Conservation (phyloP, 192 early-diverging fungal genomes). For the Spizellomyces sp. region DNA sequence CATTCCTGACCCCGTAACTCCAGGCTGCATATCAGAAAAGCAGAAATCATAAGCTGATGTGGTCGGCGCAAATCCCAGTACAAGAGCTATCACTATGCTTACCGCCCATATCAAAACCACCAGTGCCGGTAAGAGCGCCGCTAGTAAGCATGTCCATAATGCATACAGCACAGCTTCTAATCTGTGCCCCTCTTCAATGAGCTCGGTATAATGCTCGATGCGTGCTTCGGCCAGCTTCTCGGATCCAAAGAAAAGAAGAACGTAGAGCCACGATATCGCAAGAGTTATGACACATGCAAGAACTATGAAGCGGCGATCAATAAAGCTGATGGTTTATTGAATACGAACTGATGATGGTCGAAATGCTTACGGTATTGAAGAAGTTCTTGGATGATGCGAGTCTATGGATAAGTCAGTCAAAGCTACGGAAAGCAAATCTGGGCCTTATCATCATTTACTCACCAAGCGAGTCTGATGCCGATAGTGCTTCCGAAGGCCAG, state of each 20-base stretch:
- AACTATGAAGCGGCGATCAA: not conserved
- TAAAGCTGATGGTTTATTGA: too few species aligned
- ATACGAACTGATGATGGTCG: too few species aligned
- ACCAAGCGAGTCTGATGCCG: conserved; percentile 10
- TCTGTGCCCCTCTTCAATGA: conserved; percentile 12
- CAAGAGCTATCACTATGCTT: too few species aligned
- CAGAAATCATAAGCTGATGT: too few species aligned
- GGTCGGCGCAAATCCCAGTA: too few species aligned
- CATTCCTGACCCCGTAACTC: conserved; percentile 41
- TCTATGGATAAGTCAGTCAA: too few species aligned
- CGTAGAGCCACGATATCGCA: conserved; percentile 24
- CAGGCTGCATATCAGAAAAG: conserved; percentile 2
- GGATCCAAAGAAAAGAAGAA: conserved; percentile 29
- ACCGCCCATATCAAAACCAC: conserved; percentile 22
- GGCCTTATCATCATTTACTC: too few species aligned
- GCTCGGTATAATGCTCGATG: conserved; percentile 18
- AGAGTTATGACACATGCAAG: conserved; percentile 27
- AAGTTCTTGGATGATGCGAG: conserved; percentile 19
- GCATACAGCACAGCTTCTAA: conserved; percentile 32
- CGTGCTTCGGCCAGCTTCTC: conserved; percentile 35
- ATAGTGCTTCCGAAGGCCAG: conserved; percentile 37
- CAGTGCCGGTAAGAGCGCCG: conserved; percentile 22
- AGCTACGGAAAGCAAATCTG: too few species aligned
- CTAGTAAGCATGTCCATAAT: conserved; percentile 29
- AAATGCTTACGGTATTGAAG: conserved; percentile 21